Evolutionary conservation across 1,139 yeast genomes (phyloP), one percentile per base, ranked within the genome.

Genomic region (Geotrichum macrosporum): DNA sequence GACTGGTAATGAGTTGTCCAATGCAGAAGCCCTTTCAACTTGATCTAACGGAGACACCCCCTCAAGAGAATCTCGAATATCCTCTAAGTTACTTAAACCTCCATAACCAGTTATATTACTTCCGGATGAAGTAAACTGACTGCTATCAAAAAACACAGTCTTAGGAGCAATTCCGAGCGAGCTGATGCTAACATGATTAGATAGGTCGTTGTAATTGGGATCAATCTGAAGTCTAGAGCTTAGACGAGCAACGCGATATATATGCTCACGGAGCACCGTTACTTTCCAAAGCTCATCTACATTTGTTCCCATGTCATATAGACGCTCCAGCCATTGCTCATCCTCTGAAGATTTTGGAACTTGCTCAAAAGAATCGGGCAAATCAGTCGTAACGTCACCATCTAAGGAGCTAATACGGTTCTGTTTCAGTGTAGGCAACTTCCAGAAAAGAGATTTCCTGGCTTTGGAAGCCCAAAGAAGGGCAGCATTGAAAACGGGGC

Each of bases 281-380:
- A 92, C 68, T 64, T 89, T 92, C 97, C 97, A 89, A 19, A 86
- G 60, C 44, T 88, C 95, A 12, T 71, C 74, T 15, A 79, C 84
- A 16, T 72, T 74, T 41, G 89, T 68, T 0, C 96, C 97, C 15
- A 84, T 72, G 2, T 81, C 73, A 46, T 78, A 76, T 44, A 92
- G 68, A 53, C 81, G 78, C 30, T 77, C 76, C 18, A 87, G 67
- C 88, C 95, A 87, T 36, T 76, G 76, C 53, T 78, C 77, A 63
- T 92, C 98, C 50, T 82, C 92, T 1, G 60, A 53, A 0, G 68
- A 57, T 19, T 55, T 53, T 3, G 42, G 41, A 22, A 48, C 33
- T 9, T 53, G 47, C 6, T 42, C 42, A 22, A 46, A 38, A 12
- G 49, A 41, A 20, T 41, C 44, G 9, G 53, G 50, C 15, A 48